These are phyloP conservation scores for Pseudocercospora vitis DNA, from an alignment of 2,329 filamentous ascomycete species.

Conservation along the genomic window DNA sequence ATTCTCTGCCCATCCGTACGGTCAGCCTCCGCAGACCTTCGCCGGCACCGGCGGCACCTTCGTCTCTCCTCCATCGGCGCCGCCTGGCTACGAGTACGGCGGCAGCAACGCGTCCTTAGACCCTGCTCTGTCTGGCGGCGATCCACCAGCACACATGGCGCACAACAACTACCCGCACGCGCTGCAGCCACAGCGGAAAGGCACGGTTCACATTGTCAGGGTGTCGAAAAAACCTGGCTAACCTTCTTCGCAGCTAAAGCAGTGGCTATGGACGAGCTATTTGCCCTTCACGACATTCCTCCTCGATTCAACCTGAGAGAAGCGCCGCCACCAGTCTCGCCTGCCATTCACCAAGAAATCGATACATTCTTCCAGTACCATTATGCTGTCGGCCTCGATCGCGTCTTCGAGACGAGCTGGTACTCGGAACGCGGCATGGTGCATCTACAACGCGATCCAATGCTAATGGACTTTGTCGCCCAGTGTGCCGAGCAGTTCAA, in stretches of 20 bases:
- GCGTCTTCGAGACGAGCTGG: slow-evolving; percentile 81
- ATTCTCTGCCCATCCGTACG: not conserved
- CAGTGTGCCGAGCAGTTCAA: slow-evolving; percentile 57
- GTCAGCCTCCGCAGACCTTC: slow-evolving; percentile 17
- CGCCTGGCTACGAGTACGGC: slow-evolving; percentile 50
- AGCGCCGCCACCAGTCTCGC: slow-evolving; percentile 44
- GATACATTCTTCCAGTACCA: slow-evolving; percentile 73
- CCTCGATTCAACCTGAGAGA: slow-evolving; percentile 30
- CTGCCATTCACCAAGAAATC: slow-evolving; percentile 61
- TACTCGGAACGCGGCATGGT: slow-evolving; percentile 60
- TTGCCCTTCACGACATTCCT: slow-evolving; percentile 18
- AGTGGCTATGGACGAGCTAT: slow-evolving; percentile 65
- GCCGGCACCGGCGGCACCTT: slow-evolving; percentile 22
- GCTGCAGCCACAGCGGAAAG: slow-evolving; percentile 33
- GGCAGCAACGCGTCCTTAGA: slow-evolving; percentile 56
- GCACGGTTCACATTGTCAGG: slow-evolving; percentile 22
- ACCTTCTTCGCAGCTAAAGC: slow-evolving; percentile 38
- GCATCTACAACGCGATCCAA: slow-evolving; percentile 56
- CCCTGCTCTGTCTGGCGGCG: slow-evolving; percentile 58
- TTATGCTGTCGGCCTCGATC: slow-evolving; percentile 72
- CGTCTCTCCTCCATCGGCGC: slow-evolving; percentile 16
- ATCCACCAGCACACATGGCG: slow-evolving; percentile 25
- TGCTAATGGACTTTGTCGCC: slow-evolving; percentile 65
- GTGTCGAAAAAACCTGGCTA: not conserved
- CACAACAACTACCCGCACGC: slow-evolving; percentile 26